Base-by-base conservation (phyloP, 805 yeast genomes). In the Pachysolen tannophilus region DNA sequence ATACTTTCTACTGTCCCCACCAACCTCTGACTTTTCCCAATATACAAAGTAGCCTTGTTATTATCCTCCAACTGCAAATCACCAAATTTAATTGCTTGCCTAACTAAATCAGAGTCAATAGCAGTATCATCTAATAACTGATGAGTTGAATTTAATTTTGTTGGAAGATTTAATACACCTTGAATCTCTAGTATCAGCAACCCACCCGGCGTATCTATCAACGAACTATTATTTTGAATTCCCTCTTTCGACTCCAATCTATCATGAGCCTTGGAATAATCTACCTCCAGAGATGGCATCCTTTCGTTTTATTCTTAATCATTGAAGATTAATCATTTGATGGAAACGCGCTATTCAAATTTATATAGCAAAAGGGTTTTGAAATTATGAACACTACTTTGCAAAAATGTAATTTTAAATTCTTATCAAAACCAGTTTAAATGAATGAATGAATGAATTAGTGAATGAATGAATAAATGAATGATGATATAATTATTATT, bases 21-120 rank as follows among this genome's bases (percentile, higher is more conserved):
- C 18, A 83, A 55, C 41, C 90, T 60, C 50, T 83, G 94, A 5
- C 83, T 73, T 18, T 70, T 76, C 2, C 88, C 84, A 8, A 83
- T 67, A 40, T 61, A 75, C 33, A 83, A 50, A 0, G 79, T 73
- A 1, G 77, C 84, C 28, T 63, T 66, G 15, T 53, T 41, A 3
- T 52, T 50, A 2, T 56, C 61, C 19, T 70, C 72, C 11, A 73
- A 46, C 31, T 66, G 68, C 30, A 78, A 43, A 18, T 45, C 58
- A 0, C 83, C 82, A 47, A 70, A 65, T 43, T 56, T 58, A 3
- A 77, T 70, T 1, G 77, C 78, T 32, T 72, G 48, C 21, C n/a
- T 20, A 7, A 30, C 24, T 5, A 20, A 32, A 11, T 38, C 35
- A 13, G 28, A 19, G 9, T 21, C 20, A 8, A 20, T 14, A n/a